A percentile compares a stretch with the other conserved stretches of the same genome.
Evolutionary conservation across 1,139 yeast species (phyloP).

Genomic region (Scheffersomyces stambukii): DNA sequence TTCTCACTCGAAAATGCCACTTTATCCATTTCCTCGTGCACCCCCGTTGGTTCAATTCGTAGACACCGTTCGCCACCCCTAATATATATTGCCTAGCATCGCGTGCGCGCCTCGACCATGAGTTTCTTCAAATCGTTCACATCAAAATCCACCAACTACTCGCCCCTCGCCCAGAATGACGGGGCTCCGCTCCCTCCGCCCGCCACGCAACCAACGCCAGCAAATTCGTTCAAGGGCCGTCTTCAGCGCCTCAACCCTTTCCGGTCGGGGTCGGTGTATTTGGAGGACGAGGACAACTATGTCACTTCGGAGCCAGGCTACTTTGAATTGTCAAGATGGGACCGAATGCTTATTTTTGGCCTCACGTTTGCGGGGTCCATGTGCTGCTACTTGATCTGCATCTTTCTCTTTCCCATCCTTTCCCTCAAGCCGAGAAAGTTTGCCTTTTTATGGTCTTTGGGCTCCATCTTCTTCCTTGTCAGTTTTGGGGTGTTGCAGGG

Average conservation of each 20-base stretch:
- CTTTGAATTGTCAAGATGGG: conserved; percentile 54
- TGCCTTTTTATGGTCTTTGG: conserved; percentile 59
- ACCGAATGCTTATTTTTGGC: conserved; percentile 52
- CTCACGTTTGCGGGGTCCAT: conserved; percentile 52
- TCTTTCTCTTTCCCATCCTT: conserved; percentile 53
- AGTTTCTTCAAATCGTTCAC: conserved; percentile 36
- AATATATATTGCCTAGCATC: too few species aligned
- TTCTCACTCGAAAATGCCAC: neutral
- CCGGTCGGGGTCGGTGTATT: conserved; percentile 30
- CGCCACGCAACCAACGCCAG: conserved; percentile 21
- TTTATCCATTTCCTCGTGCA: neutral
- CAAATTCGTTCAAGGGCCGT: conserved; percentile 23
- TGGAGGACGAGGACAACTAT: conserved; percentile 42
- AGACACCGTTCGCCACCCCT: too few species aligned
- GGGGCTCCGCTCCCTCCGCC: conserved; percentile 41
- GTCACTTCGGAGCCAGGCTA: conserved; percentile 45
- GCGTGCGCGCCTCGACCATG: conserved; percentile 22
- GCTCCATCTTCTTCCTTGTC: conserved; percentile 52
- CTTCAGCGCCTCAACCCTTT: conserved; percentile 41
- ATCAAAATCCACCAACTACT: conserved; percentile 18
- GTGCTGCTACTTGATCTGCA: conserved; percentile 51
- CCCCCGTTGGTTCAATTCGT: neutral
- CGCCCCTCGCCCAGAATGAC: conserved; percentile 30
- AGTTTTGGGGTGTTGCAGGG: conserved; percentile 61
- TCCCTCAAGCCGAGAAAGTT: conserved; percentile 55